phyloP scores from a whole-genome alignment of 129 eudicot species.

The Daucus carota region DNA sequence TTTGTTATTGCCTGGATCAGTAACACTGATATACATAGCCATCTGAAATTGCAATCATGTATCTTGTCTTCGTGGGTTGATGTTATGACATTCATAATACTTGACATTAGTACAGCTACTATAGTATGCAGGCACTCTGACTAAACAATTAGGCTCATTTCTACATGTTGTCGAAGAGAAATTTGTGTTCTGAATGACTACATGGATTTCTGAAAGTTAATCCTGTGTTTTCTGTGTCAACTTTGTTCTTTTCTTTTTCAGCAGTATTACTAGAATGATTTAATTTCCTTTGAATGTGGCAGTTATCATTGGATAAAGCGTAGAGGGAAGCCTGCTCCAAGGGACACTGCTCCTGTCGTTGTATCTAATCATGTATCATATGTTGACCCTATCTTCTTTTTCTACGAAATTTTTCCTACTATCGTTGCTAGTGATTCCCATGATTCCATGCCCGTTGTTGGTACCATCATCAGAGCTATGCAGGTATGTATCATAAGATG shows the following conservation, averaged over 20 bases:
- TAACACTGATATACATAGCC: neutral
- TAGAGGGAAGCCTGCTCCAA: conserved; percentile 90
- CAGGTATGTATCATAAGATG: conserved; percentile 46
- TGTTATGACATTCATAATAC: neutral
- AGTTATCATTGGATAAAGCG: conserved; percentile 94
- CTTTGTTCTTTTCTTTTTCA: neutral
- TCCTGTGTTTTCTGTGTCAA: neutral
- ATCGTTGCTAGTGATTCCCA: conserved; percentile 95
- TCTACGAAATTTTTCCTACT: conserved; percentile 81
- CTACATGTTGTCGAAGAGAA: neutral
- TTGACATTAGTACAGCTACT: neutral
- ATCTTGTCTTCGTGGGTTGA: neutral
- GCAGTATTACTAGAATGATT: neutral
- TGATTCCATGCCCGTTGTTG: conserved; percentile 93
- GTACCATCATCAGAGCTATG: conserved; percentile 96
- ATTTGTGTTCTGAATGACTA: neutral
- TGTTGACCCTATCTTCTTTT: conserved; percentile 86
- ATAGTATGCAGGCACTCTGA: neutral
- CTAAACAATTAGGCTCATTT: neutral
- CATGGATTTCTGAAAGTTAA: neutral
- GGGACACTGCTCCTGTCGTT: conserved; percentile 83
- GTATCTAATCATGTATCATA: conserved; percentile 96
- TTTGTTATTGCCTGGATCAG: neutral
- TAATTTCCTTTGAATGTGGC: conserved; percentile 18
- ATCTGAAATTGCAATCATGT: neutral